A percentile compares a stretch with the other conserved stretches of the same genome.
Evolutionary conservation across 1,284 basidiomycete species (phyloP).

Genomic region (Mycosarcoma mackinlayi): DNA sequence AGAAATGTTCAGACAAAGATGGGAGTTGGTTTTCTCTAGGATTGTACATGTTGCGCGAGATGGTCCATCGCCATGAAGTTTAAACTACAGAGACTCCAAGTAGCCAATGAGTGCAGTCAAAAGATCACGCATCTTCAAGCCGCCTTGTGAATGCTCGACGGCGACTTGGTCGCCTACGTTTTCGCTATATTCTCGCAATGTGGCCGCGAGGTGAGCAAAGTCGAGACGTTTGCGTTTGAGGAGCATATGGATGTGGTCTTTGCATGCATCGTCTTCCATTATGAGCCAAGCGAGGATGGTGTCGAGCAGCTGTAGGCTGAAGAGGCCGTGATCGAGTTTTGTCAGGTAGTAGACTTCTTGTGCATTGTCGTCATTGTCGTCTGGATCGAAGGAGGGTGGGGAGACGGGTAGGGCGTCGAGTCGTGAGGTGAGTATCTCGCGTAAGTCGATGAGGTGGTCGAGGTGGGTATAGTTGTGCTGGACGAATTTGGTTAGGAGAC

Average conservation of each 20-base stretch:
- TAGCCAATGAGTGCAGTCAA: slow-evolving; percentile 55
- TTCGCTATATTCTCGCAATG: slow-evolving; percentile 53
- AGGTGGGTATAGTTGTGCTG: slow-evolving; percentile 90
- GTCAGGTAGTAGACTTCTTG: slow-evolving; percentile 84
- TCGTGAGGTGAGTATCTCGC: slow-evolving; percentile 77
- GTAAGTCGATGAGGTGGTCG: slow-evolving; percentile 88
- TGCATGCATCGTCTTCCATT: slow-evolving; percentile 92
- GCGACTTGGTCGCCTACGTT: slow-evolving; percentile 58
- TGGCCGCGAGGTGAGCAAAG: slow-evolving; percentile 23
- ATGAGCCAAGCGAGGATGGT: slow-evolving; percentile 93
- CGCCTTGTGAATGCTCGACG: background rate
- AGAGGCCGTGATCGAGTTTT: slow-evolving; percentile 85
- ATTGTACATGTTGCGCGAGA: too few species aligned
- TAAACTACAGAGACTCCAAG: slow-evolving; percentile 39
- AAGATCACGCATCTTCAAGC: slow-evolving; percentile 45
- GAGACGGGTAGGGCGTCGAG: slow-evolving; percentile 75
- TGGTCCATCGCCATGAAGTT: too few species aligned
- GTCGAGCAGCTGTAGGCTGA: slow-evolving; percentile 88
- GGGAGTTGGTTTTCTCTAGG: too few species aligned
- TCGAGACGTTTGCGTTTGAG: slow-evolving; percentile 26
- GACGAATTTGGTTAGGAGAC: slow-evolving; percentile 91
- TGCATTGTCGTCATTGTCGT: slow-evolving; percentile 77
- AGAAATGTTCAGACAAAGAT: too few species aligned
- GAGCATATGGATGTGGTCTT: slow-evolving; percentile 43
- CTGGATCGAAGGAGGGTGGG: too few species aligned